phyloP scores from a whole-genome alignment of 768 basidiomycete genomes.

The Boletus sp. region DNA sequence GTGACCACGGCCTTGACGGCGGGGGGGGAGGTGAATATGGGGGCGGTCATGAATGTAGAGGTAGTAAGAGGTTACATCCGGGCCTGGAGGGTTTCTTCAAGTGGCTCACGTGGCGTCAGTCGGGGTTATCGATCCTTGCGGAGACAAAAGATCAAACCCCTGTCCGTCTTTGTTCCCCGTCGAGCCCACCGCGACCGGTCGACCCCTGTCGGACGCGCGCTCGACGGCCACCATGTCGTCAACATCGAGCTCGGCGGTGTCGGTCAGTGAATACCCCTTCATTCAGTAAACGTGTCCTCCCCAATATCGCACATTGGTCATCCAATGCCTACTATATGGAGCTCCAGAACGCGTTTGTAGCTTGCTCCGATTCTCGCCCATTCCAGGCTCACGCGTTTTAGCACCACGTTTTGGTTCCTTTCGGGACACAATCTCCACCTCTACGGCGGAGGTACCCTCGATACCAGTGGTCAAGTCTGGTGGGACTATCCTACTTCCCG shows the following conservation, averaged over 20 bases:
- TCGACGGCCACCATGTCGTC: no score
- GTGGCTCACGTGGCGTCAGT: constrained; percentile 15
- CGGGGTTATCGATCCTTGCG: constrained; percentile 20
- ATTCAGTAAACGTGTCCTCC: no score
- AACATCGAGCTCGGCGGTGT: not conserved
- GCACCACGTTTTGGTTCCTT: constrained; percentile 41
- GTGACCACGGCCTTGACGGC: constrained; percentile 26
- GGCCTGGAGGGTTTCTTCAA: not conserved
- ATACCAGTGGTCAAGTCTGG: constrained; percentile 47
- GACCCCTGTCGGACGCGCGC: no score
- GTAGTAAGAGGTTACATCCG: not conserved
- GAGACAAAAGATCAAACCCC: constrained; percentile 2
- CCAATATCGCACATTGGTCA: constrained; percentile 41
- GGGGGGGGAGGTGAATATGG: constrained; percentile 23
- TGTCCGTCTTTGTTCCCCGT: not conserved
- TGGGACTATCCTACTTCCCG: constrained; percentile 24
- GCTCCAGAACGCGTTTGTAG: constrained; percentile 41
- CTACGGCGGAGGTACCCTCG: constrained; percentile 43
- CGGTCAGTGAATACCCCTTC: not conserved
- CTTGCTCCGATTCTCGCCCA: not conserved
- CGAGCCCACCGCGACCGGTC: no score
- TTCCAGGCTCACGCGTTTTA: constrained; percentile 4
- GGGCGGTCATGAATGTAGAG: constrained; percentile 1
- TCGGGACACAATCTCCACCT: constrained; percentile 35
- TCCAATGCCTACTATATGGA: constrained; percentile 37